Evolutionary conservation across 1,284 basidiomycete genomes (phyloP).

Genomic region (Taiwanofungus camphoratus): DNA sequence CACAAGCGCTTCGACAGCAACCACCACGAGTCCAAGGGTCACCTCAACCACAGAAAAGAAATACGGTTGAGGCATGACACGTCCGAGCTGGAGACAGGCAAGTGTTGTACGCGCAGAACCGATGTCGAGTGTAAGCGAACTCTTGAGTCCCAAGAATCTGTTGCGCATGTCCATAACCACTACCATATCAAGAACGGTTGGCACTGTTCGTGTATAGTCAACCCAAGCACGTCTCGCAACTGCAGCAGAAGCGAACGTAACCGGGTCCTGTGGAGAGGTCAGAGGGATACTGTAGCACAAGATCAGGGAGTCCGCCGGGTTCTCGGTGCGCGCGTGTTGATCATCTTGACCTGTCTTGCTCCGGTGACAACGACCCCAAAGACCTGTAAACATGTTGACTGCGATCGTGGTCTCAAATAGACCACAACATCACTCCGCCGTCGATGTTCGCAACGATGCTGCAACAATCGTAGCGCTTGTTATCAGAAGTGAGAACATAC

Average conservation of each 20-base stretch:
- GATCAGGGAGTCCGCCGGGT: conserved; percentile 37
- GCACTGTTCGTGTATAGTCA: conserved; percentile 35
- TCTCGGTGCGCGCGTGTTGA: conserved; percentile 34
- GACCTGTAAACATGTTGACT: conserved; percentile 31
- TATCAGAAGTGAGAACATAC: conserved; percentile 64
- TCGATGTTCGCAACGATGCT: conserved; percentile 18
- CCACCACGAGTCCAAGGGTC: conserved; percentile 32
- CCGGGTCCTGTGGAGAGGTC: conserved; percentile 27
- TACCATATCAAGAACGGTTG: conserved; percentile 40
- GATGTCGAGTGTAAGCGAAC: conserved; percentile 31
- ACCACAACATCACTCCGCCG: conserved; percentile 10
- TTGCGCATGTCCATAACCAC: conserved; percentile 39
- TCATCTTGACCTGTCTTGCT: conserved; percentile 46
- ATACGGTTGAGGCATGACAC: conserved; percentile 30
- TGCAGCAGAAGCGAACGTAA: conserved; percentile 23
- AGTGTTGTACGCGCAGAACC: conserved; percentile 40
- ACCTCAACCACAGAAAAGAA: conserved; percentile 26
- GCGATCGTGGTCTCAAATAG: conserved; percentile 14
- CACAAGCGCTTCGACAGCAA: conserved; percentile 54
- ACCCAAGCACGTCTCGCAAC: conserved; percentile 18
- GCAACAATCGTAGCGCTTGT: conserved; percentile 31
- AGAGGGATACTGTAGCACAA: conserved; percentile 36
- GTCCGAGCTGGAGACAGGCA: conserved; percentile 50
- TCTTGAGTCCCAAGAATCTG: conserved; percentile 26
- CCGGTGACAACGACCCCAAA: conserved; percentile 45